phyloP scores from a whole-genome alignment of 2,329 filamentous ascomycete species.

The Colletotrichum sp. region DNA sequence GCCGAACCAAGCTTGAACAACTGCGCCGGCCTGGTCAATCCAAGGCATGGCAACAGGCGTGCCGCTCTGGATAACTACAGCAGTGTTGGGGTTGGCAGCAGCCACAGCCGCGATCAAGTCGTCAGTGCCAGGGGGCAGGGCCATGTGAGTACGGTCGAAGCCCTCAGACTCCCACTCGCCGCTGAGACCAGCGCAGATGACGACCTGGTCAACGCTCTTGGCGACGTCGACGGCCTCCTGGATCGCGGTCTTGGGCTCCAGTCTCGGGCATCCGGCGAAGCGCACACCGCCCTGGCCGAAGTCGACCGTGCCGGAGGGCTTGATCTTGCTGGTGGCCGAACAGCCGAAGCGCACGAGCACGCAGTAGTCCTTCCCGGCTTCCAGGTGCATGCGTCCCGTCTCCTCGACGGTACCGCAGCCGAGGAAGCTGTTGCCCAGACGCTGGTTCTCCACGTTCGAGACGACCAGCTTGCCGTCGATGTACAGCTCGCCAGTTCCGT shows the following conservation, averaged over 20 bases:
- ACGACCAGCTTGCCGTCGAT: conserved; percentile 35
- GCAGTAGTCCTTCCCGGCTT: conserved; percentile 31
- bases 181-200: conserved; percentile 60
- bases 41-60: conserved; percentile 56
- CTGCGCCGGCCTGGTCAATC: conserved; percentile 48
- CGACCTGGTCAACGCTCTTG: conserved; percentile 61
- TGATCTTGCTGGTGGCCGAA: conserved; percentile 29
- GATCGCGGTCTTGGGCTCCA: conserved; percentile 21
- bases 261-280: conserved; percentile 27
- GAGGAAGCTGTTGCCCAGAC: conserved; percentile 40
- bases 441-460: conserved; percentile 34
- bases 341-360: conserved; percentile 31
- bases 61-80: conserved; percentile 64
- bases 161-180: conserved; percentile 48
- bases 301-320: conserved; percentile 28
- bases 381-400: conserved; percentile 24
- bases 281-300: conserved; percentile 31
- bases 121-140: conserved; percentile 64
- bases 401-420: conserved; percentile 37
- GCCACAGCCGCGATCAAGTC: conserved; percentile 59
- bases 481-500: conserved; percentile 36
- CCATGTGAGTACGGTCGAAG: conserved; percentile 72
- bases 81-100: conserved; percentile 60
- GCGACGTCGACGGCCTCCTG: conserved; percentile 40
- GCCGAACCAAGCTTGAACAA: conserved; percentile 29